Percentiles rank a stretch among this genome's conserved stretches.
Conservation (phyloP, 257 asterid genomes). For the Jaltomata sinuosa region DNA sequence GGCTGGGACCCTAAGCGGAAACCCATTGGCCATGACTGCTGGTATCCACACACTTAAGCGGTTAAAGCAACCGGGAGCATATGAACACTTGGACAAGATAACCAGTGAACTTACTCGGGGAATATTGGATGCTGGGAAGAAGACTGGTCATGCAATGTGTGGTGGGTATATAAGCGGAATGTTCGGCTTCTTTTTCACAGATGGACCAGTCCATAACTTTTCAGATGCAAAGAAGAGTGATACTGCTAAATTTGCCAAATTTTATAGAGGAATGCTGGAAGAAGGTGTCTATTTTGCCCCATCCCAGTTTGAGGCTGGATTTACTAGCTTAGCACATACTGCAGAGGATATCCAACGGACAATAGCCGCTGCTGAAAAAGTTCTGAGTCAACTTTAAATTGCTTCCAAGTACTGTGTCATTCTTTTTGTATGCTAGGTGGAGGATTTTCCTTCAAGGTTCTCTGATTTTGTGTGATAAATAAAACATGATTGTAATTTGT, state of each 20-base stretch:
- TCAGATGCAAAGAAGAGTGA: conserved; percentile 91
- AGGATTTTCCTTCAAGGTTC: background rate
- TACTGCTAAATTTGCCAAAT: conserved; percentile 62
- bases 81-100: conserved; percentile 61
- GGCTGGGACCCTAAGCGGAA: conserved; percentile 93
- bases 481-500: no score
- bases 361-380: conserved; percentile 80
- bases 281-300: conserved; percentile 94
- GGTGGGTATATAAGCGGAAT: conserved; percentile 80
- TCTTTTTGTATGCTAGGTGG: background rate
- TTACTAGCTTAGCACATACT: conserved; percentile 78
- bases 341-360: conserved; percentile 66
- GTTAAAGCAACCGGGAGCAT: conserved; percentile 55
- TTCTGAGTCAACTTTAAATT: conserved; percentile 23
- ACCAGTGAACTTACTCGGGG: conserved; percentile 66
- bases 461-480: background rate
- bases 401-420: background rate
- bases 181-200: conserved; percentile 89
- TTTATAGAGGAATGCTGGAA: conserved; percentile 76
- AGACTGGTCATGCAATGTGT: conserved; percentile 74
- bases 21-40: conserved; percentile 97
- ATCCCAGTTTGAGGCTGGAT: conserved; percentile 95
- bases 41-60: conserved; percentile 90
- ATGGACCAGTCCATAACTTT: conserved; percentile 72
- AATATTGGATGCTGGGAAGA: conserved; percentile 68